Evolutionary conservation across 1,284 basidiomycete species (phyloP).

Genomic region (Microbotryomycetes sp.): DNA sequence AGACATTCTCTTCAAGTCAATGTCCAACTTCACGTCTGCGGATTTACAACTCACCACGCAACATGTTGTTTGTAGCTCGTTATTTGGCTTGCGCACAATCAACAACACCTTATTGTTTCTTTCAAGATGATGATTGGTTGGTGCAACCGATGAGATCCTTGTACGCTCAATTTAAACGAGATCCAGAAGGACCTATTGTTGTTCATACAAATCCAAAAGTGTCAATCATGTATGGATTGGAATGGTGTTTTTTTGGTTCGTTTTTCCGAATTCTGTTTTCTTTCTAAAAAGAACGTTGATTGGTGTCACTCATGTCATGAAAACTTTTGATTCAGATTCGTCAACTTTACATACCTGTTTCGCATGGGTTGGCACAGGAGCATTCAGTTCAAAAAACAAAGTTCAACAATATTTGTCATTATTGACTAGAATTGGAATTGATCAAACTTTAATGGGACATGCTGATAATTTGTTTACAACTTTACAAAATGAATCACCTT

Average conservation of each 20-base stretch:
- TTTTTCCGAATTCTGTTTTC: background rate
- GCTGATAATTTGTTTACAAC: constrained; percentile 38
- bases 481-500: constrained; percentile 34
- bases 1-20: constrained; percentile 26
- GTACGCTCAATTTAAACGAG: constrained; percentile 35
- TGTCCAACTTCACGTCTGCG: constrained; percentile 33
- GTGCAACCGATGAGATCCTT: constrained; percentile 32
- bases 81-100: constrained; percentile 36
- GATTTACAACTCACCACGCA: constrained; percentile 35
- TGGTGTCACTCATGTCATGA: too few relatives aligned
- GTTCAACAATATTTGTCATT: constrained; percentile 31
- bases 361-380: constrained; percentile 38
- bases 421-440: constrained; percentile 8
- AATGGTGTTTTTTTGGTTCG: constrained; percentile 39
- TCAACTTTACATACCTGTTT: constrained; percentile 36
- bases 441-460: constrained; percentile 27
- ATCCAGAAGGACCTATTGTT: constrained; percentile 30
- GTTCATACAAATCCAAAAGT: constrained; percentile 25
- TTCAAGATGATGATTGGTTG: constrained; percentile 41
- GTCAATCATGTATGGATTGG: constrained; percentile 31
- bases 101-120: constrained; percentile 34
- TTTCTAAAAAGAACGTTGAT: too few relatives aligned
- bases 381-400: constrained; percentile 30
- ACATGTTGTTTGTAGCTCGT: constrained; percentile 37
- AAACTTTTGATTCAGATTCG: background rate